Evolutionary conservation across 257 asterid species (phyloP).

Genomic region (Lycium ferocissimum): DNA sequence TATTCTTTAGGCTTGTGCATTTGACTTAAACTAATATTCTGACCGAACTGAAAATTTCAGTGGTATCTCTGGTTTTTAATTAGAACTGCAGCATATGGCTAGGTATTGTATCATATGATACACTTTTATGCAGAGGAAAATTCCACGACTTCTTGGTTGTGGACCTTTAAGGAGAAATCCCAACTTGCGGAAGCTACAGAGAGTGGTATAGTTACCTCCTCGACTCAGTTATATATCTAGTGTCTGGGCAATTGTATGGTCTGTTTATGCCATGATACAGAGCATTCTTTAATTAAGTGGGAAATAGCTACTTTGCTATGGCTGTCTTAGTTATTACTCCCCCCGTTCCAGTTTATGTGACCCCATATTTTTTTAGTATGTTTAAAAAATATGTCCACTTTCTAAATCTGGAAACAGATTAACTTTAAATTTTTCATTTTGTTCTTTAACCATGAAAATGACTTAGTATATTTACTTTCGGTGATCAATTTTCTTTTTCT

Average conservation of each 20-base stretch:
- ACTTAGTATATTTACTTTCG: neutral
- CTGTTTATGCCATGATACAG: neutral
- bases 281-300: neutral
- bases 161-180: constrained; percentile 80
- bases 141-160: constrained; percentile 79
- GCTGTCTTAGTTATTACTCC: neutral
- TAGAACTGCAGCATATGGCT: constrained; percentile 70
- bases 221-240: constrained; percentile 7
- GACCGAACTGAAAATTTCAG: constrained; percentile 27
- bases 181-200: constrained; percentile 68
- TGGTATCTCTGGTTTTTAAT: constrained; percentile 90
- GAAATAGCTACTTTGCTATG: neutral
- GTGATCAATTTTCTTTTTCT: constrained; percentile 37
- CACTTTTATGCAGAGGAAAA: constrained; percentile 65
- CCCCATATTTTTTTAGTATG: neutral
- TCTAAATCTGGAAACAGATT: neutral
- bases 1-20: too few species aligned
- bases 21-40: too few species aligned
- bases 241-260: neutral
- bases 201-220: constrained; percentile 70
- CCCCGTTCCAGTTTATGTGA: neutral
- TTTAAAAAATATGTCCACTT: neutral
- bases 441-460: constrained; percentile 16
- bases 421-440: neutral
- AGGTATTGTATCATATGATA: constrained; percentile 59